phyloP scores from a whole-genome alignment of 371 early-diverging fungal genomes.

The Capillidium heterosporum region DNA sequence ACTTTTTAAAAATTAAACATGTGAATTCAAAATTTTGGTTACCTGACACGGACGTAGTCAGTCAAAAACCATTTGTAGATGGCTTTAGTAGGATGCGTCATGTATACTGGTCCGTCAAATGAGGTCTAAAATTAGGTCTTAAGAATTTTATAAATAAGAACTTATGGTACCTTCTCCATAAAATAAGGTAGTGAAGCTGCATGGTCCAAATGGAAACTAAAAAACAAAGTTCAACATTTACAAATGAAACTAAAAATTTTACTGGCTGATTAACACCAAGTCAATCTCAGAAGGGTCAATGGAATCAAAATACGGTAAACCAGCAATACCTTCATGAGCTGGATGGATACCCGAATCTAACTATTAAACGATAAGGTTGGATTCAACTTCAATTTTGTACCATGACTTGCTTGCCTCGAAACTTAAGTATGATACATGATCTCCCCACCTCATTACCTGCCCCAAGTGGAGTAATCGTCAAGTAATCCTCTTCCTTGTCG shows the following conservation, averaged over 20 bases:
- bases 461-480: constrained; percentile 90
- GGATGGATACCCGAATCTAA: constrained; percentile 99
- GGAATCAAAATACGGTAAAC: constrained; percentile 96
- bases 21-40: background rate
- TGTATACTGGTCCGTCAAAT: constrained; percentile 97
- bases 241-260: constrained; percentile 11
- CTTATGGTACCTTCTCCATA: constrained; percentile 67
- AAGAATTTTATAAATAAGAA: background rate
- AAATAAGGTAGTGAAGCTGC: constrained; percentile 98
- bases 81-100: constrained; percentile 99
- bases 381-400: constrained; percentile 16
- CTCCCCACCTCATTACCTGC: constrained; percentile 99
- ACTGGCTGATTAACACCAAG: constrained; percentile 92
- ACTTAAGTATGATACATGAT: constrained; percentile 91
- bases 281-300: constrained; percentile 92
- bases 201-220: constrained; percentile 98
- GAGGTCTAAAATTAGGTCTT: constrained; percentile 44
- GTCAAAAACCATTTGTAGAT: constrained; percentile 97
- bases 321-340: constrained; percentile 88
- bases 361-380: constrained; percentile 12
- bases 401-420: constrained; percentile 92
- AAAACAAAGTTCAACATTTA: constrained; percentile 5
- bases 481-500: constrained; percentile 9
- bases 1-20: constrained; percentile 15
- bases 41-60: constrained; percentile 93